A percentile compares a stretch with the other conserved stretches of the same genome.
Evolutionary conservation across 768 basidiomycete genomes (phyloP).

Genomic region (Hypsizygus marmoreus): DNA sequence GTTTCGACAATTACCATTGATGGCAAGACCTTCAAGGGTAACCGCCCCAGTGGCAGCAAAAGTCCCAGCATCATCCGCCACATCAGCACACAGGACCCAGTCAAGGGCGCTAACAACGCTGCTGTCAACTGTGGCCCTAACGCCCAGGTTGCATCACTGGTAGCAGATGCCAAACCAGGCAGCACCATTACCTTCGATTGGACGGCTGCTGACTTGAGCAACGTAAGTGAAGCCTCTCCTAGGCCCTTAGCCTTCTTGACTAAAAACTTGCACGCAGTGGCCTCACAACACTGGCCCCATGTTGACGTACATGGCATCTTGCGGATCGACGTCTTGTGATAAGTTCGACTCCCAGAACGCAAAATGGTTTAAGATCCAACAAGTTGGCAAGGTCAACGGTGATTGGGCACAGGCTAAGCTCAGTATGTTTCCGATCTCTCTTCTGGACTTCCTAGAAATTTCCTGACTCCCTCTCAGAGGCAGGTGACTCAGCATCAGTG

Average conservation of each 20-base stretch:
- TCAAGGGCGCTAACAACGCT: conserved; percentile 57
- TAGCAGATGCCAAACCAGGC: conserved; percentile 52
- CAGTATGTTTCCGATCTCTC: conserved; percentile 37
- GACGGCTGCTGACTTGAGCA: conserved; percentile 45
- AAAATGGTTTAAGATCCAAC: conserved; percentile 75
- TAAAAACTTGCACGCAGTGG: conserved; percentile 30
- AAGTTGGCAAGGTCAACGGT: conserved; percentile 42
- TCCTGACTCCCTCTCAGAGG: conserved; percentile 29
- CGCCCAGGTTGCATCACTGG: conserved; percentile 48
- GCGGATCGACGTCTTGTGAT: conserved; percentile 57
- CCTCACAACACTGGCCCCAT: conserved; percentile 65
- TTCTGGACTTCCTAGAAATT: not conserved
- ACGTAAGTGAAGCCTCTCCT: conserved; percentile 26
- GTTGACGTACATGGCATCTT: conserved; percentile 74
- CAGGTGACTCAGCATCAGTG: conserved; percentile 40
- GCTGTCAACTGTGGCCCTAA: conserved; percentile 62
- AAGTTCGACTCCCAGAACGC: conserved; percentile 59
- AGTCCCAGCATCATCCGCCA: conserved; percentile 42
- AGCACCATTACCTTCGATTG: conserved; percentile 57
- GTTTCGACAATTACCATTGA: conserved; percentile 40
- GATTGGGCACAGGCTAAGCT: conserved; percentile 58
- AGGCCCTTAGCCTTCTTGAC: not conserved
- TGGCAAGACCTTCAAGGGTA: conserved; percentile 39
- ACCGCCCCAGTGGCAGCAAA: conserved; percentile 25
- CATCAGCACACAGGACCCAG: conserved; percentile 37